Base-by-base conservation (phyloP, 2,329 filamentous ascomycete genomes). In the Pyrenophora teres region DNA sequence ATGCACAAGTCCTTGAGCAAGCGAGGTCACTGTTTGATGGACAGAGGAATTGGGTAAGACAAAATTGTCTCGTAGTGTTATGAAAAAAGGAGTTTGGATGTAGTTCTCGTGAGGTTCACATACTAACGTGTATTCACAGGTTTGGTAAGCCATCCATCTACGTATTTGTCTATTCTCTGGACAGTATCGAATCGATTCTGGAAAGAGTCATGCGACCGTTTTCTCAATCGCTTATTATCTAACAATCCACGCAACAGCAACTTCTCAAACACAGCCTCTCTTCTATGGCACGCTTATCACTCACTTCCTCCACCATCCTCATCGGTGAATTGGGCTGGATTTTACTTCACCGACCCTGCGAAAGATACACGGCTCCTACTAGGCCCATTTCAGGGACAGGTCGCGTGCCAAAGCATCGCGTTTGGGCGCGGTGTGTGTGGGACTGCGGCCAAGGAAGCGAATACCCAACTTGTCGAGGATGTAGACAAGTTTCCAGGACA, bases 201-300 rank as follows among this genome's bases (percentile, higher is more conserved):
- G 15, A 23, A 23, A 7, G 7, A 23, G 4, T 23, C 21, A 23
- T 1, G 21, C 21, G 21, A 23, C 21, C 21, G 21, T 23, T 23
- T 23, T 23, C 7, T 23, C 15, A 1, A 15, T 15, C 15, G 15
- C 4, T n/a, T 36, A 9, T 13, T 16, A 15, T 40, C 40, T 49
- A 15, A 47, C 23, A n/a, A 40, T 5, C 7, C 3, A 12, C 19
- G 3, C 12, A 40, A 54, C 38, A 61, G 65, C 53, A 93, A 94
- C 72, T 81, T 92, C 40, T 80, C 89, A 59, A 94, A 93, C 70
- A 77, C 86, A 3, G 85, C 90, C 6, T 86, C 89, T 3, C 80
- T 93, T 23, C 79, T 93, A 57, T 93, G 89, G 87, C 88, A 94
- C 67, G 88, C 87, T 3, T 89, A 87, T 68, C 87, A 89, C 70